Evolutionary conservation across 352 stramenopile genomes (phyloP).

Genomic region (Halophytophthora batemanensis): DNA sequence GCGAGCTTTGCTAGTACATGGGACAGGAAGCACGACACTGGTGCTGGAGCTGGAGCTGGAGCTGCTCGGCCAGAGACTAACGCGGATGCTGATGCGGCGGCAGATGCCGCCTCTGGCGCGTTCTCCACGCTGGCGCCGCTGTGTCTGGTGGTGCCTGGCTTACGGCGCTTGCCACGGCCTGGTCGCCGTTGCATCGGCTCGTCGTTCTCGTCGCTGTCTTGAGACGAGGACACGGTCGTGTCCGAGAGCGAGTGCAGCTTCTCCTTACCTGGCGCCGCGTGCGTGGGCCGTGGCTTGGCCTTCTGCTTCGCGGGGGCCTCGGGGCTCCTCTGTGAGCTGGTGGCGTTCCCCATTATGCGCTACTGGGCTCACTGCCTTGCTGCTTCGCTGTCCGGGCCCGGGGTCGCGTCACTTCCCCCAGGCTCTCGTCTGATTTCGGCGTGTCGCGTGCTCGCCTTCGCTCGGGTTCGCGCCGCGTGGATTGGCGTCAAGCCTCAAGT

Average conservation of each 20-base stretch:
- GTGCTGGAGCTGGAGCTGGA: neutral
- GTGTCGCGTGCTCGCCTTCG: no score
- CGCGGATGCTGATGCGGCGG: neutral
- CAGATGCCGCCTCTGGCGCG: no score
- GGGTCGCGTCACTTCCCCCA: neutral
- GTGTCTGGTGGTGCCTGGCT: neutral
- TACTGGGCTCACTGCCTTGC: neutral
- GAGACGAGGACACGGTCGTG: slow-evolving; percentile 41
- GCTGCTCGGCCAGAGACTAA: no score
- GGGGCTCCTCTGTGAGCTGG: neutral
- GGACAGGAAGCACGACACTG: slow-evolving; percentile 1
- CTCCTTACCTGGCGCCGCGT: slow-evolving; percentile 3
- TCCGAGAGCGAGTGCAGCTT: slow-evolving; percentile 58
- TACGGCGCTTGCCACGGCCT: slow-evolving; percentile 1
- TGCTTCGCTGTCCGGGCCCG: neutral
- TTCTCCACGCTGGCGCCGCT: slow-evolving; percentile 12
- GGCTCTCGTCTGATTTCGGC: no score
- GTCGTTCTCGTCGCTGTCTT: slow-evolving; percentile 32
- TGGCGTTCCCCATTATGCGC: neutral
- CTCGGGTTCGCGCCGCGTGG: no score
- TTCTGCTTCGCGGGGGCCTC: neutral
- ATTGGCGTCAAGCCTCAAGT: no score
- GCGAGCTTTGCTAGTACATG: slow-evolving; percentile 9
- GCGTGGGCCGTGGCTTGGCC: neutral
- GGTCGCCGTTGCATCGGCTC: slow-evolving; percentile 6